phyloP scores from a whole-genome alignment of 1,284 basidiomycete genomes.

The Trametes pubescens region DNA sequence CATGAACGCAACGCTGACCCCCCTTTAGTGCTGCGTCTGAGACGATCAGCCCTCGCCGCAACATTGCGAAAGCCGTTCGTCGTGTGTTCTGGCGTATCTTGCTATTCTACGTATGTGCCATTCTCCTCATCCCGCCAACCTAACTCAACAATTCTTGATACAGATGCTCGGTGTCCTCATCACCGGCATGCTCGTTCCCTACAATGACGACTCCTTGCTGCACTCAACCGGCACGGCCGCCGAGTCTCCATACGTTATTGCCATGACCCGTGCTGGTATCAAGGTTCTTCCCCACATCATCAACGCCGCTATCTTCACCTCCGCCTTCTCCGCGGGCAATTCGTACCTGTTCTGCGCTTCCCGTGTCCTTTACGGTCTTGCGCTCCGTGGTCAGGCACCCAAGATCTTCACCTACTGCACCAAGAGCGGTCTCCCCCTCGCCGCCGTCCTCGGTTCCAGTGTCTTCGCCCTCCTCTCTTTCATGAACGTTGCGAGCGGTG shows the following conservation, averaged over 20 bases:
- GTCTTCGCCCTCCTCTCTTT: constrained; percentile 59
- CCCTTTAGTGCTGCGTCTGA: constrained; percentile 71
- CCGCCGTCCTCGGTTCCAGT: constrained; percentile 54
- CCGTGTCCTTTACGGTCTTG: constrained; percentile 85
- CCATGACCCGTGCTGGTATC: constrained; percentile 80
- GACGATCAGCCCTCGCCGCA: constrained; percentile 77
- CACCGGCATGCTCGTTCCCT: constrained; percentile 85
- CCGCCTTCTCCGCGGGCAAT: constrained; percentile 87
- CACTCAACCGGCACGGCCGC: constrained; percentile 67
- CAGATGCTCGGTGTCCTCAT: constrained; percentile 76
- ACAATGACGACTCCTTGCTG: constrained; percentile 68
- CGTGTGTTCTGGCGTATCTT: constrained; percentile 84
- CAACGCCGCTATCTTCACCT: constrained; percentile 72
- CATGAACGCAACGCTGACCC: not conserved
- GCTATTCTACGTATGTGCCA: constrained; percentile 68
- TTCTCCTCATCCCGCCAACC: too few species aligned
- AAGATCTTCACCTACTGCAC: constrained; percentile 72
- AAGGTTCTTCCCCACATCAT: constrained; percentile 75
- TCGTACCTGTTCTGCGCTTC: constrained; percentile 84
- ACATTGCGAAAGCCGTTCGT: constrained; percentile 82
- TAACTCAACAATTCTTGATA: not conserved
- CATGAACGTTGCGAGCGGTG: constrained; percentile 51
- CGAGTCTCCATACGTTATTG: constrained; percentile 84
- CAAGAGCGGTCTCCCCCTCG: constrained; percentile 75
- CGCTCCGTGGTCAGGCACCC: constrained; percentile 80